A percentile compares a stretch with the other conserved stretches of the same genome.
Conservation (phyloP, 139 green algal genomes). For the Picochlorum sp. region DNA sequence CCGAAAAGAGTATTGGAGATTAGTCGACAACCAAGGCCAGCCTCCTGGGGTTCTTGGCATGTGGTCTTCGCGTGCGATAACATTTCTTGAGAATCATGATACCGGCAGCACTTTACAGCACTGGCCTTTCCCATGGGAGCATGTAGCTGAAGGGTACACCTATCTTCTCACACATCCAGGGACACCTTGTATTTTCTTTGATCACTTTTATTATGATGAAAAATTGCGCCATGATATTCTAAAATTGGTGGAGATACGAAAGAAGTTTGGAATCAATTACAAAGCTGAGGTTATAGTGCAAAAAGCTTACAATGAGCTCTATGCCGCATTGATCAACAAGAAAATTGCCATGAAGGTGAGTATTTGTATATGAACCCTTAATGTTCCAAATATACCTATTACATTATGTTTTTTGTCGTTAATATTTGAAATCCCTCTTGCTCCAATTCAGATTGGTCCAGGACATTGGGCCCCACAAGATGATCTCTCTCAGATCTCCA, state of each 20-base stretch:
- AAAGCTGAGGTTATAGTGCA: slow-evolving; percentile 26
- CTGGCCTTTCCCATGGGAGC: slow-evolving; percentile 64
- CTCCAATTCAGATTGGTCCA: slow-evolving; percentile 9
- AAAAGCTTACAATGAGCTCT: slow-evolving; percentile 55
- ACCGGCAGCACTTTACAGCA: slow-evolving; percentile 58
- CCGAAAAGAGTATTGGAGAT: slow-evolving; percentile 87
- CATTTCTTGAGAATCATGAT: slow-evolving; percentile 97
- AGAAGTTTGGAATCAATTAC: slow-evolving; percentile 45
- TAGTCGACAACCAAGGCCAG: slow-evolving; percentile 70
- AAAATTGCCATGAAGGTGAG: slow-evolving; percentile 57
- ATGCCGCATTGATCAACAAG: slow-evolving; percentile 74
- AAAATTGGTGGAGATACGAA: slow-evolving; percentile 62
- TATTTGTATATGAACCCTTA: not conserved
- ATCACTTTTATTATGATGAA: slow-evolving; percentile 44
- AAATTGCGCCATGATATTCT: slow-evolving; percentile 27
- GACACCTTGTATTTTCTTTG: slow-evolving; percentile 63
- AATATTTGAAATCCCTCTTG: not conserved
- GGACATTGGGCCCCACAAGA: slow-evolving; percentile 56
- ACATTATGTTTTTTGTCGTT: not conserved
- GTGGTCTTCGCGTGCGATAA: slow-evolving; percentile 86
- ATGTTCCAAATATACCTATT: not conserved
- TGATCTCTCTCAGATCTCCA: slow-evolving; percentile 36
- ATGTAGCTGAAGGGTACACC: slow-evolving; percentile 66
- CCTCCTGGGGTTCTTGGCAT: slow-evolving; percentile 77
- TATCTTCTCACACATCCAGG: slow-evolving; percentile 94